Percentiles rank a stretch among this genome's conserved stretches.
These are phyloP conservation scores for Irpex sp. DNA, from an alignment of 1,284 basidiomycete species.

Conservation along the genomic window DNA sequence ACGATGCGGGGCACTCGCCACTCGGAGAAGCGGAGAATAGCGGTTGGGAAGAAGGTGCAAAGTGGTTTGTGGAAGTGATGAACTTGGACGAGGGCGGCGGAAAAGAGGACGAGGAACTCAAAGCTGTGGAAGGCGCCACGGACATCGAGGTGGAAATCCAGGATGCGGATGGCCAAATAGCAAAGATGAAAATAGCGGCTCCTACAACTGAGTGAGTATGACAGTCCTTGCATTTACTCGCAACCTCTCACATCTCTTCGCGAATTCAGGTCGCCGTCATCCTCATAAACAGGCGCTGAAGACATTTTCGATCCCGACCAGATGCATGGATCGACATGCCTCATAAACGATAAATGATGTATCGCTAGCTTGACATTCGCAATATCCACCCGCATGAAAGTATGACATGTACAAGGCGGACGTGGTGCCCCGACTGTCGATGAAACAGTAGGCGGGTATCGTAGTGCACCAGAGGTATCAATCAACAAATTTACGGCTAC, in stretches of 20 bases:
- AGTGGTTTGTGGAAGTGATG: constrained; percentile 77
- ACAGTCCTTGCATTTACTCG: no score
- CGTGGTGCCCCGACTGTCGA: no score
- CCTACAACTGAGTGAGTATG: constrained; percentile 3
- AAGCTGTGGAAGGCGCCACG: constrained; percentile 28
- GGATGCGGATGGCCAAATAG: constrained; percentile 62
- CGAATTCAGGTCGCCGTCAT: neutral
- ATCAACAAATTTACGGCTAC: no score
- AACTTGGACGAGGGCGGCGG: constrained; percentile 45
- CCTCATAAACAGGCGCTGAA: neutral
- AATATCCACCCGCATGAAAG: no score
- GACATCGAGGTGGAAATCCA: constrained; percentile 62
- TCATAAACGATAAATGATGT: no score
- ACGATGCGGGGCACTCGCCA: constrained; percentile 63
- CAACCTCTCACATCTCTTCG: no score
- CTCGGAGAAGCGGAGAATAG: constrained; percentile 73
- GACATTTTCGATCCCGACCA: no score
- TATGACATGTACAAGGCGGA: no score
- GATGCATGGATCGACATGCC: no score
- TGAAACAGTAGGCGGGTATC: no score
- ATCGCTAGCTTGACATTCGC: no score
- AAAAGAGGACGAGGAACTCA: constrained; percentile 36
- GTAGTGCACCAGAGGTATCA: no score
- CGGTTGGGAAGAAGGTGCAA: constrained; percentile 77
- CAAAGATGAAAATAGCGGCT: constrained; percentile 50